Base-by-base conservation (phyloP, 441 rosid species). In the Populus hybrid region DNA sequence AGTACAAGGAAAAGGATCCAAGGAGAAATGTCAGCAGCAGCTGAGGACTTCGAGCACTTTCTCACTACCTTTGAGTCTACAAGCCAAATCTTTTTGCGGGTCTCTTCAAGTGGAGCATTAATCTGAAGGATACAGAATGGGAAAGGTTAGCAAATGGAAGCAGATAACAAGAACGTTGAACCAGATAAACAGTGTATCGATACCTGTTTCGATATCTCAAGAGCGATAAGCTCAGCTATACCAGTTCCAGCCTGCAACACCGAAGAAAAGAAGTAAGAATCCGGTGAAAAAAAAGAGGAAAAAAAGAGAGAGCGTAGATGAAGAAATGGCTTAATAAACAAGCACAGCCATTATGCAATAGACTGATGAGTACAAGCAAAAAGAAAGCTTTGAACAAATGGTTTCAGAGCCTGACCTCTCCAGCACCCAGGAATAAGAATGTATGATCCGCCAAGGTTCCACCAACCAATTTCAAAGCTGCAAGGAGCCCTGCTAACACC, bases 51-150 rank as follows among this genome's bases (percentile, higher is more conserved):
- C 1, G 10, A 38, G 26, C 70, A 42, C 73, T 64, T 77, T n/a
- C 61, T 67, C 23, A 68, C 69, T 84, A 94, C 95, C 94, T 89
- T 91, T 40, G 98, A 94, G 83, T 94, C 98, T 74, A 93, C 97
- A 2, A 94, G 97, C 98, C 98, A 94, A 82, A 94, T 85, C 85
- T 93, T 90, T 91, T 91, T 91, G 67, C 94, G 86, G 70, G 93
- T 83, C 87, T 90, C 97, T 77, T 86, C 85, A 21, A 91, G 75
- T 4, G 95, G 86, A 81, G 82, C 80, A 75, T 88, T 81, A 23
- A 87, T 90, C 97, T 92, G 86, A 73, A 85, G 68, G 80, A 84
- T 59, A 78, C 20, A 61, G 2, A 1, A 73, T 14, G 66, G 57
- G 74, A 77, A 81, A 67, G 23, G 67, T 10, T 12, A 64, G 46